Evolutionary conservation across 352 stramenopile genomes (phyloP).

Genomic region (Poterioochromonas sp.): DNA sequence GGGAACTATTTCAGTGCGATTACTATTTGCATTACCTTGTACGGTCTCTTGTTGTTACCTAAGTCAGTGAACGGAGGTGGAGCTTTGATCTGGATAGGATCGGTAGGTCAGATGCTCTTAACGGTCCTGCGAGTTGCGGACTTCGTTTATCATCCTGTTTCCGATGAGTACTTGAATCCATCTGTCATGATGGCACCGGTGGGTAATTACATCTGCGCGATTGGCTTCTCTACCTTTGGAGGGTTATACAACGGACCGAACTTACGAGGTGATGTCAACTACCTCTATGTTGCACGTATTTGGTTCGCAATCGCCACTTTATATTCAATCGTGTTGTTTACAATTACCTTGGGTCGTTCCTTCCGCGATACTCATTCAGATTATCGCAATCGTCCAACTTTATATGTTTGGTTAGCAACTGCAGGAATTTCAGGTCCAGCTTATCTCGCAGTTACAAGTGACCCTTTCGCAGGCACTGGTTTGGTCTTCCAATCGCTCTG

Average conservation of each 20-base stretch:
- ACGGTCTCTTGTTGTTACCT: background rate
- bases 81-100: conserved; percentile 11
- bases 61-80: background rate
- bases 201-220: background rate
- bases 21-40: background rate
- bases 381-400: background rate
- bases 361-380: background rate
- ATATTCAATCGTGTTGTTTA: conserved; percentile 5
- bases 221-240: background rate
- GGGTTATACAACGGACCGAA: background rate
- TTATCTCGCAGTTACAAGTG: background rate
- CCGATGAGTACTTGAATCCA: conserved; percentile 1
- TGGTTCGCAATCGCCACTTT: conserved; percentile 8
- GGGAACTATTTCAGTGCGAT: conserved; percentile 4
- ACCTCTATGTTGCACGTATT: background rate
- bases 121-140: conserved; percentile 1
- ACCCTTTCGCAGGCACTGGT: background rate
- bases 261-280: conserved; percentile 3
- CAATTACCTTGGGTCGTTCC: background rate
- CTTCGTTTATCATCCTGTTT: background rate
- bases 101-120: conserved; percentile 4
- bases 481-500: conserved; percentile 23
- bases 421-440: background rate
- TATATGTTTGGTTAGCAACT: conserved; percentile 16
- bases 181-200: conserved; percentile 23